Evolutionary conservation across 2,329 filamentous ascomycete genomes (phyloP).

Genomic region (Seiridium cupressi): DNA sequence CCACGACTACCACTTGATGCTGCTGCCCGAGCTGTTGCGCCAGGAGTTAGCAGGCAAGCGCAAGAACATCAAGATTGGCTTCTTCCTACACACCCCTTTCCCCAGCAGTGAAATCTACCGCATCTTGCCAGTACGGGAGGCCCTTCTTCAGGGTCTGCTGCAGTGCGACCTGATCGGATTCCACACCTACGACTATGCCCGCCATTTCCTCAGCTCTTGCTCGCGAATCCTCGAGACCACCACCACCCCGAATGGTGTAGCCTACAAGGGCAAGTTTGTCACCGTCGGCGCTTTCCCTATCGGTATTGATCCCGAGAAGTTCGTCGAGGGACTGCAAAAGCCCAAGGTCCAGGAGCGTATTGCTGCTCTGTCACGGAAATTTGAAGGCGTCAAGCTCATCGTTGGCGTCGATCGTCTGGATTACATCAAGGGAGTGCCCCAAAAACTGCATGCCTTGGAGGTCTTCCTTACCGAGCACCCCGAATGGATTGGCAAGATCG

Average conservation of each 20-base stretch:
- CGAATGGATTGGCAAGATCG: slow-evolving; percentile 97
- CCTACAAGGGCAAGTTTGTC: slow-evolving; percentile 84
- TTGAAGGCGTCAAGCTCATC: slow-evolving; percentile 93
- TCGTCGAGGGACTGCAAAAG: slow-evolving; percentile 82
- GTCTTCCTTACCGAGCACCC: slow-evolving; percentile 96
- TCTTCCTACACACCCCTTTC: slow-evolving; percentile 97
- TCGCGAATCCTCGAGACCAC: slow-evolving; percentile 82
- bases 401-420: slow-evolving; percentile 95
- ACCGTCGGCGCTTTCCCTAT: slow-evolving; percentile 96
- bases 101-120: slow-evolving; percentile 96
- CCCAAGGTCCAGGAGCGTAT: slow-evolving; percentile 87
- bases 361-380: slow-evolving; percentile 79
- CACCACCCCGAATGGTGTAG: slow-evolving; percentile 90
- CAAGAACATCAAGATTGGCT: slow-evolving; percentile 95
- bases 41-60: slow-evolving; percentile 78
- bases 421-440: slow-evolving; percentile 98
- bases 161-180: slow-evolving; percentile 96
- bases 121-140: slow-evolving; percentile 88
- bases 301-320: slow-evolving; percentile 96
- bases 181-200: slow-evolving; percentile 98
- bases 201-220: slow-evolving; percentile 95
- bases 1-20: slow-evolving; percentile 98
- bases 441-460: slow-evolving; percentile 94
- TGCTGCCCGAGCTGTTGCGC: slow-evolving; percentile 91
- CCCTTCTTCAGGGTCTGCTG: slow-evolving; percentile 81